phyloP scores from a whole-genome alignment of 495 filamentous ascomycete genomes.

The Xylaria longipes region DNA sequence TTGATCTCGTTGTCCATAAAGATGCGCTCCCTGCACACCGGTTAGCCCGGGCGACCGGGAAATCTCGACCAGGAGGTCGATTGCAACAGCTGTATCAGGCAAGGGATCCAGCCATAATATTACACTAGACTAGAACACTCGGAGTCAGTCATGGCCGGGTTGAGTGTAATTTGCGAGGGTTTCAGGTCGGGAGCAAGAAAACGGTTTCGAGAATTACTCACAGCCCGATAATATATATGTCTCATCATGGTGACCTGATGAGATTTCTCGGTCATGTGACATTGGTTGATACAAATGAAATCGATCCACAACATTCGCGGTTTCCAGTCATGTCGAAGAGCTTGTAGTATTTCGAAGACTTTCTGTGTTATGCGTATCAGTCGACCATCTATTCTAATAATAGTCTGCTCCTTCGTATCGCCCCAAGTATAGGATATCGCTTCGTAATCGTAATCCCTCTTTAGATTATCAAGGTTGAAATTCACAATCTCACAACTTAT shows the following conservation, averaged over 20 bases:
- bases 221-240: constrained; percentile 41
- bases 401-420: constrained; percentile 20
- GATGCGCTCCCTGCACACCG: constrained; percentile 9
- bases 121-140: constrained; percentile 18
- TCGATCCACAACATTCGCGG: constrained; percentile 41
- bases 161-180: background rate
- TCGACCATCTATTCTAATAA: constrained; percentile 10
- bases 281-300: constrained; percentile 49
- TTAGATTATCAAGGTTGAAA: constrained; percentile 3
- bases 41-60: constrained; percentile 5
- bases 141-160: background rate
- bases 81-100: constrained; percentile 15
- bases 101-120: constrained; percentile 44
- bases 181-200: background rate
- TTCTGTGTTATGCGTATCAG: constrained; percentile 15
- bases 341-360: constrained; percentile 12
- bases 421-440: constrained; percentile 42
- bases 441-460: constrained; percentile 31
- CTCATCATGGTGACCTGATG: constrained; percentile 45
- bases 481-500: constrained; percentile 30
- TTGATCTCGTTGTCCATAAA: constrained; percentile 17
- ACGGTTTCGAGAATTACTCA: background rate
- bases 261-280: constrained; percentile 36
- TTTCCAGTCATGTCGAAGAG: constrained; percentile 13
- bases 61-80: constrained; percentile 22